phyloP scores from a whole-genome alignment of 2,329 filamentous ascomycete species.

The Paradendryphiella salina region DNA sequence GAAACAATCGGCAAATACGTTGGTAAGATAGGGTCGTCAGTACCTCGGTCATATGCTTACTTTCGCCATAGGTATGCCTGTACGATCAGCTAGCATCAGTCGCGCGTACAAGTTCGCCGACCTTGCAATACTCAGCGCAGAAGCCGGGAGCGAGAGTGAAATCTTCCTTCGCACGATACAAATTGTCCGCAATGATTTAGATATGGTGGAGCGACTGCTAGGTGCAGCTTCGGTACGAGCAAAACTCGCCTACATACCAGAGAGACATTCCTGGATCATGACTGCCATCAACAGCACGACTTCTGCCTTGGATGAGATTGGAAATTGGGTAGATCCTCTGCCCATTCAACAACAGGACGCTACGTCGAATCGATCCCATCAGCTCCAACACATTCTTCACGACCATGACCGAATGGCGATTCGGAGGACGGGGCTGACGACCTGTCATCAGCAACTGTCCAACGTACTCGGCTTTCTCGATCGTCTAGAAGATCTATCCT shows the following conservation, averaged over 20 bases:
- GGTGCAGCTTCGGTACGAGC: conserved; percentile 11
- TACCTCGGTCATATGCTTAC: neutral
- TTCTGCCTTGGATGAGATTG: conserved; percentile 29
- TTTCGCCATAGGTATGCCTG: neutral
- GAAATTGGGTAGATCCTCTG: conserved; percentile 29
- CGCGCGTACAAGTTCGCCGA: conserved; percentile 32
- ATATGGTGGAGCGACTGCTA: conserved; percentile 27
- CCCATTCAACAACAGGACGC: conserved; percentile 23
- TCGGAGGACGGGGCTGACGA: conserved; percentile 23
- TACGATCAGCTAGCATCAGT: conserved; percentile 20
- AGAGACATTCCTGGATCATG: conserved; percentile 28
- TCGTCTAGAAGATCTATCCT: conserved; percentile 19
- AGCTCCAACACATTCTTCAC: conserved; percentile 27
- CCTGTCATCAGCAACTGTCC: conserved; percentile 34
- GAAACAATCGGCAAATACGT: neutral
- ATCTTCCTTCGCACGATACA: conserved; percentile 32
- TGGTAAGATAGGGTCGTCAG: neutral
- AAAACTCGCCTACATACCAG: conserved; percentile 19
- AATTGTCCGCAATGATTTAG: conserved; percentile 29
- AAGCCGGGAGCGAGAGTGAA: conserved; percentile 30
- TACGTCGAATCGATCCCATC: conserved; percentile 23
- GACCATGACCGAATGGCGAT: conserved; percentile 31
- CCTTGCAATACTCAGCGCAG: conserved; percentile 24
- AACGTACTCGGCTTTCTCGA: conserved; percentile 25
- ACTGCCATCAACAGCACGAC: conserved; percentile 24